Evolutionary conservation across 345 rosid genomes (phyloP), one percentile per base, ranked within the genome.

Genomic region (Gossypium raimondii): DNA sequence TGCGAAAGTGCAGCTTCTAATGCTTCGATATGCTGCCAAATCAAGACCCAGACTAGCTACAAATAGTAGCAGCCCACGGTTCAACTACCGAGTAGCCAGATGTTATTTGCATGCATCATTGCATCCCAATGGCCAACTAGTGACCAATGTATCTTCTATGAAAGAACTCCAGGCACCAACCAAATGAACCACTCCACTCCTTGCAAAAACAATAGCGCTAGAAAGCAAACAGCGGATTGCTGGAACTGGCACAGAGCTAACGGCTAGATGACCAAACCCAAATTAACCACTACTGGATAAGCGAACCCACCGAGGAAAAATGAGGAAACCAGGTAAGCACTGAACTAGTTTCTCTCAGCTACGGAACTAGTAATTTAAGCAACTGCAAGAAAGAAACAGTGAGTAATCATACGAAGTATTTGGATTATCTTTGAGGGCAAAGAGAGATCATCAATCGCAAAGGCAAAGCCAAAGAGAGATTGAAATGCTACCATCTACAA

Each of bases 401-500:
- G 25, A 56, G 27, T 56, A 56, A 25, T 56, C 25, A 18, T 18
- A 56, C 20, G 60, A 56, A 56, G 60, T 20, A 18, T 55, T 55
- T 9, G 24, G 60, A 56, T 18, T 22, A 56, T 56, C 13, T 56
- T 20, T 18, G 25, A 56, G 27, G 25, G 25, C 27, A 56, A 56
- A 56, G 60, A 56, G 60, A 56, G 60, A 11, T 56, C 60, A 1
- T 27, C 60, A 9, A 56, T 9, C 10, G 60, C 60, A 2, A 56
- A 56, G 60, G 60, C 60, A 9, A 56, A 20, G 60, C 27, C 27
- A 11, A 55, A 89, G 73, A 89, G 83, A 84, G 78, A 87, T 73
- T 86, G 91, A 86, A 59, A 89, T 77, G 83, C 91, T 85, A 47
- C 91, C 90, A 74, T 90, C 90, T 24, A 90, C 90, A 48, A 90